Base-by-base conservation (phyloP, 139 green algal species). In the Tetradesmus obliquus region DNA sequence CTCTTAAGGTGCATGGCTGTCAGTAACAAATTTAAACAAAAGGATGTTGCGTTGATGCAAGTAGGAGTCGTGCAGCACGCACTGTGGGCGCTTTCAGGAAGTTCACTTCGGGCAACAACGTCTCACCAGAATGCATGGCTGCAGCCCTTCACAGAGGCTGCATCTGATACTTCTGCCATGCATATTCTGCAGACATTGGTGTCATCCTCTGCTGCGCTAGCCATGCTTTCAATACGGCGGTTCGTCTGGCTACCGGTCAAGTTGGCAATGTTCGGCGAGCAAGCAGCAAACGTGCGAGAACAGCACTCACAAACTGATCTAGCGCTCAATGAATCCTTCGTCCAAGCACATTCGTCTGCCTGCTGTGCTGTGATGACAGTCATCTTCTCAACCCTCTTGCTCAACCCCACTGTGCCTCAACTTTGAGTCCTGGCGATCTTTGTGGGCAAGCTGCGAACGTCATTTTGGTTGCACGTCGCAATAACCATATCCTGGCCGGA, bases 51-150 rank as follows among this genome's bases (percentile, higher is more conserved):
- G 15, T 19, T 24, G 3, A 3, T 76, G 66, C 66, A 76, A 76
- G 5, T 76, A 19, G 32, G 32, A 45, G 32, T 45, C 32, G n/a
- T 76, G 66, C 9, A 24, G 66, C 17, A 17, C 15, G 7, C 66
- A 24, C n/a, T 17, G 66, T n/a, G 17, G 66, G 66, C 66, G 66
- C 15, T 76, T 13, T 24, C 32, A 45, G 32, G 66, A 76, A 76
- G 66, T 76, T 76, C 66, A 76, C 66, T 24, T 4, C 66, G n/a
- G 66, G 66, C 66, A n/a, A 24, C 66, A 76, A 76, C 60, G 8
- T n/a, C 66, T 69, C 86, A 90, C 86, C 86, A 91, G 87, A 91
- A 91, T 9, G 12, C 55, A 55, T 91, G 87, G 4, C 19, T 51
- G 87, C 87, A 91, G 13, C 76, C 87, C 13, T 86, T 86, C 9